Evolutionary conservation across 495 filamentous ascomycete genomes (phyloP), one percentile per base, ranked within the genome.

Genomic region (Oidiodendron maius): DNA sequence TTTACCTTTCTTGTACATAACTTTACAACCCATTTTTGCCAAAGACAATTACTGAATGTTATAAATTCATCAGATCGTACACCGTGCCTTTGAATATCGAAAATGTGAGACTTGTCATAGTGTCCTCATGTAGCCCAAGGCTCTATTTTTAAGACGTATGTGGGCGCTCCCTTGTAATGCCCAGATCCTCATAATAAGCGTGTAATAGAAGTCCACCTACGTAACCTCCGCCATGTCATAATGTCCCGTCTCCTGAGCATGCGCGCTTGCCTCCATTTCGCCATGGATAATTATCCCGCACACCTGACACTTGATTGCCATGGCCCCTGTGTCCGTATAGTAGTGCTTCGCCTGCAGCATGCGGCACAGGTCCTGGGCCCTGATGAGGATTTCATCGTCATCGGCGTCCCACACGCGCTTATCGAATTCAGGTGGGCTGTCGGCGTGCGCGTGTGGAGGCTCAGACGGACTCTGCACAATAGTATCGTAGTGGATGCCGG

Each of bases 401-500:
- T 69, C 68, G 0, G 78, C 71, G 24, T 83, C 73, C 70, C 95
- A 98, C 6, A 88, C 75, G 39, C 87, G 86, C 20, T 81, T 77
- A 56, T 98, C 93, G 44, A 82, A 76, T 17, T 89, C 80, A 3
- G 87, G 72, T 9, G 80, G 74, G 11, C 76, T 68, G 49, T 79
- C 71, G 9, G 83, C 69, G 49, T 72, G 72, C 36, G 66, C 70
- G 42, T 74, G 70, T 6, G 76, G 76, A 18, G 78, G 74, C 50
- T 80, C 76, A 12, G 75, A 78, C 1, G 84, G 83, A 9, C 76
- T 79, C 56, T 94, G 74, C 0, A 85, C 87, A 42, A 96, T 80
- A n/a, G 85, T 81, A 63, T 98, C 93, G 63, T 98, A 98, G 59
- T 98, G 93, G 44, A 97, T 91, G 0, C 89, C 90, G 0, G 86